Conservation (phyloP, 1,139 yeast species). For the Neolecta irregularis region DNA sequence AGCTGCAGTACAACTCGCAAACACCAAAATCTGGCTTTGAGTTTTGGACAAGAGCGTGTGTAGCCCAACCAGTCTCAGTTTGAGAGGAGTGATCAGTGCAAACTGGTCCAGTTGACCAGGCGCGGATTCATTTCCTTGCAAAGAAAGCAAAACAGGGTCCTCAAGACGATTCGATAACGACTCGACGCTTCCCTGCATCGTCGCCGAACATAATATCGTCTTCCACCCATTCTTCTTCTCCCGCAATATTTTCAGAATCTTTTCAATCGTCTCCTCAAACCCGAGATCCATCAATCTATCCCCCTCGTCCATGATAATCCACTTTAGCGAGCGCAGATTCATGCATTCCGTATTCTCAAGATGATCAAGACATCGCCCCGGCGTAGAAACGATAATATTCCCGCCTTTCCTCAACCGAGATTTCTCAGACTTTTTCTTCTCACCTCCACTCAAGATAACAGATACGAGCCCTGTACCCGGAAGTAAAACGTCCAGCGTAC, state of each 20-base stretch:
- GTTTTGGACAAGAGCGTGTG: constrained; percentile 38
- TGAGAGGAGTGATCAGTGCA: constrained; percentile 74
- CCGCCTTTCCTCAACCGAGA: constrained; percentile 83
- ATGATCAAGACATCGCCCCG: constrained; percentile 85
- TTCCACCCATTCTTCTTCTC: constrained; percentile 22
- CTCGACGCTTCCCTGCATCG: constrained; percentile 66
- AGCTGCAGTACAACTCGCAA: constrained; percentile 85
- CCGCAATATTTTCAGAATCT: constrained; percentile 46
- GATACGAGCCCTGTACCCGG: no score
- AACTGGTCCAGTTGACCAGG: constrained; percentile 84
- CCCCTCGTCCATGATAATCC: constrained; percentile 86
- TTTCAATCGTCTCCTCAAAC: constrained; percentile 78
- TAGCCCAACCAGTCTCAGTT: constrained; percentile 67
- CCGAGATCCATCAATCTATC: constrained; percentile 90
- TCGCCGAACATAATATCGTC: constrained; percentile 84
- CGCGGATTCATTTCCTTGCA: no score
- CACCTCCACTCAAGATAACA: constrained; percentile 76
- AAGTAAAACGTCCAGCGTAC: constrained; percentile 34
- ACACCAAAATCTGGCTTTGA: constrained; percentile 53
- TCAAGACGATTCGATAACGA: no score
- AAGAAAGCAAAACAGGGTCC: no score
- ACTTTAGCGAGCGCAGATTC: constrained; percentile 57
- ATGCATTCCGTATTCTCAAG: constrained; percentile 70
- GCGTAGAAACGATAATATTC: constrained; percentile 77
- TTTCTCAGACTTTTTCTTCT: constrained; percentile 81